Conservation (phyloP, 2,329 filamentous ascomycete genomes). For the Aspergillus carbonarius region DNA sequence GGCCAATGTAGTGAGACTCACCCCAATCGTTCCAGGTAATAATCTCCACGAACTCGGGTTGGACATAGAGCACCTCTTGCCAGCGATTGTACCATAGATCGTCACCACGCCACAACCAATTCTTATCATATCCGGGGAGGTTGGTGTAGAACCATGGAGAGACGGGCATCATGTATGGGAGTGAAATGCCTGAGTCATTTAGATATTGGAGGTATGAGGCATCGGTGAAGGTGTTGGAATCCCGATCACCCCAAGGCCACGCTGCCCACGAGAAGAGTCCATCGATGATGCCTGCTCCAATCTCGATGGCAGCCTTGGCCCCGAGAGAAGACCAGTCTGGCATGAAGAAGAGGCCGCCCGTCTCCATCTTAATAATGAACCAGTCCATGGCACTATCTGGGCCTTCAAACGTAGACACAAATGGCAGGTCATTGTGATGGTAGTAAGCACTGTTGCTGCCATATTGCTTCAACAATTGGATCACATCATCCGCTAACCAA, state of each 20-base stretch:
- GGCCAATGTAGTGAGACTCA: slow-evolving; percentile 59
- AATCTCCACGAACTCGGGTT: slow-evolving; percentile 55
- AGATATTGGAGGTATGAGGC: slow-evolving; percentile 40
- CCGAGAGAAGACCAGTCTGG: slow-evolving; percentile 47
- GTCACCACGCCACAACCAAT: slow-evolving; percentile 63
- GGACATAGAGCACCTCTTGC: slow-evolving; percentile 51
- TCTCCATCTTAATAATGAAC: slow-evolving; percentile 42
- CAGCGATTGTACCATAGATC: slow-evolving; percentile 61
- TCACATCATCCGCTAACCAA: slow-evolving; percentile 27
- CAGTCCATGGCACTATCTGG: slow-evolving; percentile 44
- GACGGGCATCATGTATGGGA: slow-evolving; percentile 53
- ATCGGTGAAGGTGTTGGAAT: slow-evolving; percentile 37
- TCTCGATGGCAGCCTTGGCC: slow-evolving; percentile 26
- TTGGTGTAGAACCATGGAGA: slow-evolving; percentile 60
- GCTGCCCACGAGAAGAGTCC: slow-evolving; percentile 45
- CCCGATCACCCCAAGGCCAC: slow-evolving; percentile 41
- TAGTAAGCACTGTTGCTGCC: slow-evolving; percentile 25
- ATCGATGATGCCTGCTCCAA: slow-evolving; percentile 31
- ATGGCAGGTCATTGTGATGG: slow-evolving; percentile 27
- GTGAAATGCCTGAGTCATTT: slow-evolving; percentile 23
- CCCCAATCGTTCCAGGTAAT: slow-evolving; percentile 63
- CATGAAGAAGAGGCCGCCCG: slow-evolving; percentile 43
- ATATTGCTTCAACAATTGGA: slow-evolving; percentile 26
- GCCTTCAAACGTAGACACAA: slow-evolving; percentile 49
- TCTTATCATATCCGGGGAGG: slow-evolving; percentile 56